Percentiles rank a stretch among this genome's conserved stretches.
Conservation (phyloP, 2,329 filamentous ascomycete genomes). For the Epichloe glyceriae region DNA sequence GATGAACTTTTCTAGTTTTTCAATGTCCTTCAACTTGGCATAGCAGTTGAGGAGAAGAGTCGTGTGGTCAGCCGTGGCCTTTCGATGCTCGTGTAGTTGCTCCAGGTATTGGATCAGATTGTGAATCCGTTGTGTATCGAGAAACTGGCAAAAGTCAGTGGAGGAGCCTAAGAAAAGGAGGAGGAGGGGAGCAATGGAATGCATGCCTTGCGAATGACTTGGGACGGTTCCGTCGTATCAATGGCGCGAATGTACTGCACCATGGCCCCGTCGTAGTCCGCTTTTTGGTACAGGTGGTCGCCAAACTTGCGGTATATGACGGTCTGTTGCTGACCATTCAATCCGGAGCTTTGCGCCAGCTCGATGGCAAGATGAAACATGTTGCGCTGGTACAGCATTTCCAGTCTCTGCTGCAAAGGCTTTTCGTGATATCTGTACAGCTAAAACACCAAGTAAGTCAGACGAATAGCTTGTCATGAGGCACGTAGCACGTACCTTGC, state of each 20-base stretch:
- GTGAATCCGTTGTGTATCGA: constrained; percentile 94
- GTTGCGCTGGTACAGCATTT: constrained; percentile 88
- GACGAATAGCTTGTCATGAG: neutral
- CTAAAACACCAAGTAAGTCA: constrained; percentile 26
- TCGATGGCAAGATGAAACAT: constrained; percentile 87
- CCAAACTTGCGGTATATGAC: constrained; percentile 88
- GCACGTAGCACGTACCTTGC: constrained; percentile 50
- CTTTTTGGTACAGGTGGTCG: constrained; percentile 87
- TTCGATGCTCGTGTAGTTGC: constrained; percentile 86
- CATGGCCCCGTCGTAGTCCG: constrained; percentile 97
- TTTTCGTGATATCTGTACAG: constrained; percentile 86
- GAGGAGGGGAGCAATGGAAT: accelerated
- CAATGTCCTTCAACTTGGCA: constrained; percentile 92
- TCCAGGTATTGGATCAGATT: constrained; percentile 96
- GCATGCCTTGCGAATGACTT: constrained; percentile 77
- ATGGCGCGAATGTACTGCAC: constrained; percentile 94
- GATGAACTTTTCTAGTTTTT: constrained; percentile 93
- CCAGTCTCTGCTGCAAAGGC: constrained; percentile 75
- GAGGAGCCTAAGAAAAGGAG: neutral
- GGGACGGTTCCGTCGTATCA: constrained; percentile 88
- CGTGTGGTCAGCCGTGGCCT: constrained; percentile 88
- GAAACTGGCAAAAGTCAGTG: constrained; percentile 42
- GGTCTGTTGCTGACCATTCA: constrained; percentile 73
- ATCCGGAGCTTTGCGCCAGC: constrained; percentile 75
- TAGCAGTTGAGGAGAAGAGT: constrained; percentile 94